phyloP scores from a whole-genome alignment of 2,329 filamentous ascomycete genomes.

The Hypoxylon sp. region DNA sequence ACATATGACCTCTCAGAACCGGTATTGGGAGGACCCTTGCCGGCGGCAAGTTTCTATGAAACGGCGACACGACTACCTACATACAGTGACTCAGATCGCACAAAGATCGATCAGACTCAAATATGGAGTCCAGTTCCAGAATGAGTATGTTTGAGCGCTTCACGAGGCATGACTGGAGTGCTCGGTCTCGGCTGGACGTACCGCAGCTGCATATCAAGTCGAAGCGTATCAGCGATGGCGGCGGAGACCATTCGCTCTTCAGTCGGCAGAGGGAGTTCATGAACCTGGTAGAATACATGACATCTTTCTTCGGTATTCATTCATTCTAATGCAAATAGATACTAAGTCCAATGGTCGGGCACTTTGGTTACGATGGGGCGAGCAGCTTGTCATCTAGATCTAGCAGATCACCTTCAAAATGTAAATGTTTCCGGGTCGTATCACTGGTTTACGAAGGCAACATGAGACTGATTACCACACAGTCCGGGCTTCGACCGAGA shows the following conservation, averaged over 20 bases:
- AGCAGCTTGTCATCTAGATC: conserved; percentile 40
- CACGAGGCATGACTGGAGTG: conserved; percentile 43
- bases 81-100: conserved; percentile 1
- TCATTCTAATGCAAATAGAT: conserved; percentile 40
- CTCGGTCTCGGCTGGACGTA: conserved; percentile 34
- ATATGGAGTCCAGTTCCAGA: conserved; percentile 1
- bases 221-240: conserved; percentile 43
- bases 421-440: conserved; percentile 25
- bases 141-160: conserved; percentile 49
- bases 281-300: conserved; percentile 43
- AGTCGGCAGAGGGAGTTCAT: conserved; percentile 47
- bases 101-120: background rate
- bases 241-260: conserved; percentile 37
- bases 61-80: background rate
- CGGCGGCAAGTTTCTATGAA: background rate
- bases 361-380: conserved; percentile 48
- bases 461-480: conserved; percentile 11
- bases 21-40: background rate
- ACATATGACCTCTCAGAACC: background rate
- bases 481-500: conserved; percentile 34
- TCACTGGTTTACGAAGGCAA: background rate
- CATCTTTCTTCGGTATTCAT: background rate
- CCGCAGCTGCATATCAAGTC: conserved; percentile 40
- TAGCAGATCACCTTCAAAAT: conserved; percentile 40
- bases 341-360: conserved; percentile 47